Evolutionary conservation across 2,329 filamentous ascomycete genomes (phyloP).

Genomic region (Lasiodiplodia sp.): DNA sequence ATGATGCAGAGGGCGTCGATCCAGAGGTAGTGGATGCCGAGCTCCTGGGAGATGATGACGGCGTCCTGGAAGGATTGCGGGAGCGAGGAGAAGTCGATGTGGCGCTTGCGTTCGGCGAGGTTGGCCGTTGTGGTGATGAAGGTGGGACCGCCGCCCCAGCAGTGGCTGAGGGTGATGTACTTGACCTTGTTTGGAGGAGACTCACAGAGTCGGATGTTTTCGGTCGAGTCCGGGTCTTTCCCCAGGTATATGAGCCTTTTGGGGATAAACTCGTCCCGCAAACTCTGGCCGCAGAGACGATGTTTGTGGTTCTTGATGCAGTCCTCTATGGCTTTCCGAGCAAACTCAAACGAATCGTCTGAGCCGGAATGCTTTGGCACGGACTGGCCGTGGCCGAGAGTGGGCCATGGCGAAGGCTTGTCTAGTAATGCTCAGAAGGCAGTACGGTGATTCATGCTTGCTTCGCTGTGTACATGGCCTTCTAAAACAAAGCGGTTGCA

Average conservation of each 20-base stretch:
- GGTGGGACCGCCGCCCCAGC: constrained; percentile 32
- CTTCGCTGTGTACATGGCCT: not conserved
- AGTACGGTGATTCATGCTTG: not conserved
- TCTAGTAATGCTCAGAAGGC: constrained; percentile 2
- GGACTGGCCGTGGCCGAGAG: not conserved
- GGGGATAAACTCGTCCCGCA: not conserved
- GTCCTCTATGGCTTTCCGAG: not conserved
- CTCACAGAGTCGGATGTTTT: constrained; percentile 6
- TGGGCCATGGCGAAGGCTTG: constrained; percentile 11
- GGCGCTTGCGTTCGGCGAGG: not conserved
- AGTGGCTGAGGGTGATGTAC: constrained; percentile 33
- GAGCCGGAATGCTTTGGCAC: constrained; percentile 16
- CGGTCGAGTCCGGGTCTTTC: not conserved
- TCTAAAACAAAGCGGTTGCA: not conserved
- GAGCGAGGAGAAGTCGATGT: not conserved
- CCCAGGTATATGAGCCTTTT: constrained; percentile 3
- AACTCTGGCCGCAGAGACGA: constrained; percentile 11
- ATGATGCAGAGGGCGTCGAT: constrained; percentile 34
- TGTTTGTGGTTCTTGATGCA: constrained; percentile 3
- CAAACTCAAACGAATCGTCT: constrained; percentile 4
- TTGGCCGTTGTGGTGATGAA: constrained; percentile 12
- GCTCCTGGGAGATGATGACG: constrained; percentile 14
- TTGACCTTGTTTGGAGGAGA: not conserved
- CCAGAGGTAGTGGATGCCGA: constrained; percentile 31
- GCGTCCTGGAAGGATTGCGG: constrained; percentile 31